Percentiles rank a stretch among this genome's conserved stretches.
Conservation (phyloP, 352 stramenopile species). For the Pythium graminicola region DNA sequence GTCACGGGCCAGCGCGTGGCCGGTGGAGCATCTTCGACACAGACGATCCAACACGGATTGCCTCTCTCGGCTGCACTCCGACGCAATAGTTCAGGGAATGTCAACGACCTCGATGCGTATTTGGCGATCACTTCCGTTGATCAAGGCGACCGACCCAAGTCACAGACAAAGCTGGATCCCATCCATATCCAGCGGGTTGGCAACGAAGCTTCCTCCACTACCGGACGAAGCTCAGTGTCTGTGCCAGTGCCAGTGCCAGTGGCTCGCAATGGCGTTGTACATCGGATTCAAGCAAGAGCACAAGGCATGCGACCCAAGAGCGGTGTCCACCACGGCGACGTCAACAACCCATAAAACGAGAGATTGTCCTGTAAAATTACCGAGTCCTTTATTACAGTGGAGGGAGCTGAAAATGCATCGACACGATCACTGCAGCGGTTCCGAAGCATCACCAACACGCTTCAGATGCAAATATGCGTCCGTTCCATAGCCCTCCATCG, state of each 20-base stretch:
- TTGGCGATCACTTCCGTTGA: constrained; percentile 15
- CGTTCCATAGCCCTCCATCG: constrained; percentile 99
- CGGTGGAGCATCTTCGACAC: background rate
- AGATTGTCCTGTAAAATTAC: no score
- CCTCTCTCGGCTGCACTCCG: constrained; percentile 10
- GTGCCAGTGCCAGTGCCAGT: constrained; percentile 6
- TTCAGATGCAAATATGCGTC: constrained; percentile 96
- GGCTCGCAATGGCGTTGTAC: constrained; percentile 25
- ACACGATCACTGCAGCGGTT: constrained; percentile 61
- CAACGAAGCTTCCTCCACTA: constrained; percentile 6
- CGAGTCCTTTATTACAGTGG: constrained; percentile 18
- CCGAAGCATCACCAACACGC: constrained; percentile 85
- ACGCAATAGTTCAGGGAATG: constrained; percentile 11
- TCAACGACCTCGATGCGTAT: constrained; percentile 18
- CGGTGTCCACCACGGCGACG: constrained; percentile 7
- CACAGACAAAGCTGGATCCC: constrained; percentile 55
- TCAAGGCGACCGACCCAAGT: constrained; percentile 33
- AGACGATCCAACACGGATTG: constrained; percentile 6
- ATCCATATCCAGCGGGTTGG: constrained; percentile 43
- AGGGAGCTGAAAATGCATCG: background rate
- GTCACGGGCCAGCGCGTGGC: constrained; percentile 30
- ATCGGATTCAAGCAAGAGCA: constrained; percentile 48
- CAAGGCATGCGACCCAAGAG: constrained; percentile 54
- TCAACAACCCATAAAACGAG: no score
- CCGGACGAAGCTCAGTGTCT: constrained; percentile 11